Conservation (phyloP, 2,329 filamentous ascomycete species). For the Daldinia sp. region DNA sequence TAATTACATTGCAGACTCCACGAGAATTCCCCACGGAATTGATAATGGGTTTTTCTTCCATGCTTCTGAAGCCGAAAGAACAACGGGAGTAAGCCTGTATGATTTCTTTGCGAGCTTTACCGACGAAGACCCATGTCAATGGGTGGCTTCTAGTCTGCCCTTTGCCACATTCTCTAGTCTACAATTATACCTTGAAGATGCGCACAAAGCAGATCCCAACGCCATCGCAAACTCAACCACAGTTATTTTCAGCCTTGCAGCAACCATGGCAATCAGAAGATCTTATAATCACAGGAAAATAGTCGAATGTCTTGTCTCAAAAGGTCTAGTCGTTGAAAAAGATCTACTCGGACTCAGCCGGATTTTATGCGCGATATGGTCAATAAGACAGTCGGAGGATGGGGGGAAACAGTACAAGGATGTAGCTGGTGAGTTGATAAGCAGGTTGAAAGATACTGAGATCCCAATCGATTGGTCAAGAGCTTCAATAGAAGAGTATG, state of each 20-base stretch:
- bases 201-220: background rate
- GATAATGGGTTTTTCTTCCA: background rate
- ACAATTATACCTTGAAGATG: background rate
- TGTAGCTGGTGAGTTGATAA: background rate
- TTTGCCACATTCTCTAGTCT: background rate
- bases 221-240: background rate
- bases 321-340: background rate
- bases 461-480: background rate
- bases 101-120: conserved; percentile 14
- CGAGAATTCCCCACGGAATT: no score
- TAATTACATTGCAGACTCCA: no score
- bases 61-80: conserved; percentile 2
- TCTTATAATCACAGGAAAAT: background rate
- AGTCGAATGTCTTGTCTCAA: background rate
- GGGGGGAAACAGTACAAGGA: background rate
- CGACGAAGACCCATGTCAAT: no score
- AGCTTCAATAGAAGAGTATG: background rate
- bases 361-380: background rate
- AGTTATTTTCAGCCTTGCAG: background rate
- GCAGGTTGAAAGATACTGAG: background rate
- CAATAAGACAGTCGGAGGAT: background rate
- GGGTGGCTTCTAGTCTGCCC: background rate
- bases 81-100: conserved; percentile 25
- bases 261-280: background rate
- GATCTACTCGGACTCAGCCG: background rate